Base-by-base conservation (phyloP, 768 basidiomycete species). In the Baorangia bicolor region DNA sequence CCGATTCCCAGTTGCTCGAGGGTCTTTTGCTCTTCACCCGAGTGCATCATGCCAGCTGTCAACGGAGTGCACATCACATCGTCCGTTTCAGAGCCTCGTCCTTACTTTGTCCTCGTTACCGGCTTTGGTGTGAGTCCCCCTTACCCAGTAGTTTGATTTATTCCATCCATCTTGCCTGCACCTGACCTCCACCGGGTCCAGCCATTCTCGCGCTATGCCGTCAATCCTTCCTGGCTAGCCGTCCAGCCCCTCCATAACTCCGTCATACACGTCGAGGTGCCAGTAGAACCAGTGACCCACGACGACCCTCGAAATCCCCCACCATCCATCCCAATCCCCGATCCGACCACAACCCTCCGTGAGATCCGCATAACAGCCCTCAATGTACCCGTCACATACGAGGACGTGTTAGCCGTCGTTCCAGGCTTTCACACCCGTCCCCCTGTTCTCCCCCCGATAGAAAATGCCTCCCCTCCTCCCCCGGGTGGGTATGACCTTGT, bases 221-320 rank as follows among this genome's bases (percentile, higher is more conserved):
- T 77, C 52, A 89, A 89, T 63, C 87, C 88, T 2, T 88, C 87
- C 21, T 89, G 88, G 87, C 75, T 85, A 8, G 86, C 87, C 33
- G 86, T 85, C 12, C 73, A 80, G 57, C 77, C 82, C 11, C 74
- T 90, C 21, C 83, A 87, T 62, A 81, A 88, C 66, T 72, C 75
- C 39, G 61, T 81, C 54, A 70, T 87, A 10, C 71, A 67, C 25
- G 70, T 76, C 27, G 77, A 81, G 59, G 62, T 72, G 10, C 62
- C 72, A 25, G 56, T 63, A 30, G 68, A 65, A 28, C 59, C 70
- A 33, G 57, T 53, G 13, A 27, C 33, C 10, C 25, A 45, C 40
- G 43, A 67, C 27, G 69, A 68, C 20, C 64, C 63, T 34, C 49
- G 28, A 27, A 34, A 37, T 31, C 28, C 51, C 11, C 31, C 38